Evolutionary conservation across 345 rosid species (phyloP), one percentile per base, ranked within the genome.

Genomic region (Pistacia vera): DNA sequence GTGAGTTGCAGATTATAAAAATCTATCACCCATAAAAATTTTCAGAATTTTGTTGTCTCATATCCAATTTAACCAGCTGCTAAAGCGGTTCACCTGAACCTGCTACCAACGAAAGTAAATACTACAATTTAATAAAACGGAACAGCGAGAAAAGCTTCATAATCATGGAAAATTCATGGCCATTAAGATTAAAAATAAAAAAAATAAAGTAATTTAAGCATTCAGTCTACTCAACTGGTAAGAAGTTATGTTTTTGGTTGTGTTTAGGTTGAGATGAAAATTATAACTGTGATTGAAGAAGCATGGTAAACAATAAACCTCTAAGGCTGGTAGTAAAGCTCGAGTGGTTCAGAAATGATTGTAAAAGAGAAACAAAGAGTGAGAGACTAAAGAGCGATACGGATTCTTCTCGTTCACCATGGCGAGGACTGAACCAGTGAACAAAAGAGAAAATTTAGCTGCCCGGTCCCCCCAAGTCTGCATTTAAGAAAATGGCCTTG

Each of bases 31-130:
- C 46, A 41, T 41, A 41, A 41, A 41, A 41, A 41, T 0, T 41
- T 41, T 41, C 46, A 41, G 46, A 41, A 7, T 5, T 41, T 5
- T 41, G 46, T 41, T 8, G 46, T 41, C 46, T 6, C 46, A 41
- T 41, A 41, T 14, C n/a, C 18, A 54, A 54, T 54, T 14, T 54
- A 54, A 41, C 17, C 16, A 9, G 56, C 46, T 28, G 30, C 20
- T 46, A 28, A 51, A 72, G 57, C 8, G 41, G 44, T 41, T 60
- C 57, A 46, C 75, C 75, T 60, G 75, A 60, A 7, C 46, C 46
- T 41, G 46, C 46, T 10, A 16, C 14, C 56, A 46, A 25, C 11
- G 11, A 41, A 12, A n/a, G 25, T 25, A 46, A 64, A 64, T 4
- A 17, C 46, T 28, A 0, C 28, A 4, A 72, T 60, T 35, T 22